Evolutionary conservation across 2,329 filamentous ascomycete species (phyloP).

Genomic region (Exophiala calicioides): DNA sequence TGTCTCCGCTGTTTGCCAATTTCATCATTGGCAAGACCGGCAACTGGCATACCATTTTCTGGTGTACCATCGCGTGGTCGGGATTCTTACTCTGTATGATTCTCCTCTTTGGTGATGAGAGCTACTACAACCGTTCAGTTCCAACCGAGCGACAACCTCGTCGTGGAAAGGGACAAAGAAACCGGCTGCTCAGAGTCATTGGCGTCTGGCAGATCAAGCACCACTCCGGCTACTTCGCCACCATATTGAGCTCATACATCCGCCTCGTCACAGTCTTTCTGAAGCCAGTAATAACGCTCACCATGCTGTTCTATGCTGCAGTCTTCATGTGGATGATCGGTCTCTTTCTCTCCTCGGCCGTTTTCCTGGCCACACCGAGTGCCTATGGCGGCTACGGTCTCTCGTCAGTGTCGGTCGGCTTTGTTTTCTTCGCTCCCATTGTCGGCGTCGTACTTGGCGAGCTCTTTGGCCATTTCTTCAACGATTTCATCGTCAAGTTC

Average conservation of each 20-base stretch:
- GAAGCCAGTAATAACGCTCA: constrained; percentile 40
- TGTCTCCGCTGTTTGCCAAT: constrained; percentile 29
- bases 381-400: constrained; percentile 46
- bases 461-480: constrained; percentile 56
- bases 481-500: constrained; percentile 50
- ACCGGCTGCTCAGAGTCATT: constrained; percentile 32
- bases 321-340: constrained; percentile 46
- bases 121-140: constrained; percentile 37
- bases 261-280: constrained; percentile 38
- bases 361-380: constrained; percentile 50
- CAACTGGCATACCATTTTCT: constrained; percentile 39
- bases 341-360: constrained; percentile 57
- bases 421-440: constrained; percentile 60
- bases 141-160: constrained; percentile 22
- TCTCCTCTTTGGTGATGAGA: constrained; percentile 39
- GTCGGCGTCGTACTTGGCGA: constrained; percentile 57
- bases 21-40: constrained; percentile 38
- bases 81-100: constrained; percentile 34
- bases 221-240: constrained; percentile 32
- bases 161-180: background rate
- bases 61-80: constrained; percentile 34
- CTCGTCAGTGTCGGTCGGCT: constrained; percentile 50
- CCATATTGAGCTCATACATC: constrained; percentile 35
- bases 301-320: constrained; percentile 37
- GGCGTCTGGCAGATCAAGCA: constrained; percentile 29